phyloP scores from a whole-genome alignment of 2,329 filamentous ascomycete species.

The Aureobasidium namibiae region DNA sequence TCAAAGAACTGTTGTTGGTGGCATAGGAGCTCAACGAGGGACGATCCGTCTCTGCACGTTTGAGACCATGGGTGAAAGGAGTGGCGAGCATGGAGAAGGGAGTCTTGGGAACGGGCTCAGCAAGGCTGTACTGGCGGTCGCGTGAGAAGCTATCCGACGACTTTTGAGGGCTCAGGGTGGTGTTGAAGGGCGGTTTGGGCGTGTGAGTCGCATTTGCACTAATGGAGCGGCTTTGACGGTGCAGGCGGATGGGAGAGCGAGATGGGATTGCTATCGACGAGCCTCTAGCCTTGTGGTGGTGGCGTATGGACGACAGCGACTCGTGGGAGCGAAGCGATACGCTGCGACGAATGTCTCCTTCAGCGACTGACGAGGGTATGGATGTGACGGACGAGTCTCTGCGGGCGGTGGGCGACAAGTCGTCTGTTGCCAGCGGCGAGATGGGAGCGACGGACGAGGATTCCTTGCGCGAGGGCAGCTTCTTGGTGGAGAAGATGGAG shows the following conservation, averaged over 20 bases:
- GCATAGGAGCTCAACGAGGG: background rate
- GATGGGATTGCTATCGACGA: constrained; percentile 10
- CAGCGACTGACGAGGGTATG: constrained; percentile 25
- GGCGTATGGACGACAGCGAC: constrained; percentile 15
- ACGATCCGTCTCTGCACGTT: constrained; percentile 10
- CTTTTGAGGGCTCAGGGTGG: constrained; percentile 21
- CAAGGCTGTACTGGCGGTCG: background rate
- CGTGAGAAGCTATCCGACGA: constrained; percentile 21
- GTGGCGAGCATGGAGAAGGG: constrained; percentile 13
- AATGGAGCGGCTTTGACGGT: constrained; percentile 16
- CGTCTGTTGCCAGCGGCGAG: constrained; percentile 6
- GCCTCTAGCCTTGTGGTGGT: constrained; percentile 4
- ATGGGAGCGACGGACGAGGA: background rate
- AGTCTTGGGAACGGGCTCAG: constrained; percentile 8
- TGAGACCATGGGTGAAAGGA: constrained; percentile 10
- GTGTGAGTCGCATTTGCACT: constrained; percentile 15
- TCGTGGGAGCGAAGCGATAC: constrained; percentile 34
- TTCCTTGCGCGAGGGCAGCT: constrained; percentile 6
- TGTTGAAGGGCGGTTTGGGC: constrained; percentile 6
- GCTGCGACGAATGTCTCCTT: constrained; percentile 32
- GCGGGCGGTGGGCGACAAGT: background rate
- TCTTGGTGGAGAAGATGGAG: constrained; percentile 7
- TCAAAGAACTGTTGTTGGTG: background rate
- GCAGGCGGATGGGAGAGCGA: constrained; percentile 14
- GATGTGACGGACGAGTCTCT: constrained; percentile 20